Conservation (phyloP, 345 rosid genomes). For the Eucalyptus cladocalyx region DNA sequence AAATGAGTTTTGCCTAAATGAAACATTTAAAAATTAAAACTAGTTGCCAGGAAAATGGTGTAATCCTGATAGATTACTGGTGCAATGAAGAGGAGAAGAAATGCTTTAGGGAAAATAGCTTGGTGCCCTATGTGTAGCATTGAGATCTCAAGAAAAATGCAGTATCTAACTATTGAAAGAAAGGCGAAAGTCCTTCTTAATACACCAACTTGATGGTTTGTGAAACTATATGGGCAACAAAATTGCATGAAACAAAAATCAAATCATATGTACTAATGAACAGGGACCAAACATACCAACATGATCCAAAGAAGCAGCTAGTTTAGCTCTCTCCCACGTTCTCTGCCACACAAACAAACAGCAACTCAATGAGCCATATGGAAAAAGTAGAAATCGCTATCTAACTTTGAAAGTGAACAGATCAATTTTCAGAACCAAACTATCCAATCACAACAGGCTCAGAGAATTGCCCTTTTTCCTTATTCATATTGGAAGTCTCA, state of each 20-base stretch:
- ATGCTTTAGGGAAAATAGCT: neutral
- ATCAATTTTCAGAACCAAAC: neutral
- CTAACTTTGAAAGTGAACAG: neutral
- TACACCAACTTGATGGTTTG: neutral
- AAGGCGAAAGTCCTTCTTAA: neutral
- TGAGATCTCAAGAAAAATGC: neutral
- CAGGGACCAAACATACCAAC: slow-evolving; percentile 32
- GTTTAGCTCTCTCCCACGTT: slow-evolving; percentile 91
- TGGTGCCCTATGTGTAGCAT: neutral
- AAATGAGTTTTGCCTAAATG: neutral
- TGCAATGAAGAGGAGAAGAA: neutral
- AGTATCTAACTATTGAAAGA: neutral
- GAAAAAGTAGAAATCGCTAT: neutral
- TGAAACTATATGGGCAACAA: neutral
- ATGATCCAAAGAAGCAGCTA: slow-evolving; percentile 78
- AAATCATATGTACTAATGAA: neutral
- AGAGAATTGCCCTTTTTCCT: neutral
- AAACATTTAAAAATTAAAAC: neutral
- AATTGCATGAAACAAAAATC: neutral
- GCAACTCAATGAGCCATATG: neutral
- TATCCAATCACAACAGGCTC: neutral
- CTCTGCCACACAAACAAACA: slow-evolving; percentile 35
- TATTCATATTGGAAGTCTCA: neutral
- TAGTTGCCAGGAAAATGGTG: neutral
- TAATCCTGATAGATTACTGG: neutral